Percentiles rank a stretch among this genome's conserved stretches.
Conservation (phyloP, 108 stramenopile genomes). For the Heterococcus sp. region DNA sequence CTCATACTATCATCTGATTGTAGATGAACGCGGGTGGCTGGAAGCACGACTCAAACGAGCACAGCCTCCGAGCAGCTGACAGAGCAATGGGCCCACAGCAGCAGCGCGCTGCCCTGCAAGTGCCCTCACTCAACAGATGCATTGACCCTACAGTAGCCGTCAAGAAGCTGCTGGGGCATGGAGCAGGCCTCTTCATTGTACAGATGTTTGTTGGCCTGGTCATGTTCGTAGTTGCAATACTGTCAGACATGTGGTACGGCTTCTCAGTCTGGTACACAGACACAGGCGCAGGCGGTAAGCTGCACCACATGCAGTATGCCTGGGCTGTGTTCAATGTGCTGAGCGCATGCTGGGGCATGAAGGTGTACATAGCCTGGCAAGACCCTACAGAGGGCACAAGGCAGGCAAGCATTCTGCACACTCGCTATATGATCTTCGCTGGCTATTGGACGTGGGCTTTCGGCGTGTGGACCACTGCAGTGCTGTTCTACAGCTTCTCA, state of each 20-base stretch:
- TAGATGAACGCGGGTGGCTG: too few relatives aligned
- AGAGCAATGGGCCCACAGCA: background rate
- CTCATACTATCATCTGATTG: too few relatives aligned
- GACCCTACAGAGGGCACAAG: constrained; percentile 6
- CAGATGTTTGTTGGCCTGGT: background rate
- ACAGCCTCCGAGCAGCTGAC: background rate
- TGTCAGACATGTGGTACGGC: constrained; percentile 24
- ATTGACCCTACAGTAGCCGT: background rate
- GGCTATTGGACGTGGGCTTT: constrained; percentile 43
- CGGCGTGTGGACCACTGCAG: constrained; percentile 35
- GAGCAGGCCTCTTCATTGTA: background rate
- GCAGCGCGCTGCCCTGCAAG: background rate
- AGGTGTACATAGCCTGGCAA: constrained; percentile 34
- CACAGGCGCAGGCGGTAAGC: constrained; percentile 31
- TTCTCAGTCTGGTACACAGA: constrained; percentile 38
- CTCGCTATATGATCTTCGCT: background rate
- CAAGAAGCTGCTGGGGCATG: background rate
- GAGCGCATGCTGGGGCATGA: constrained; percentile 27
- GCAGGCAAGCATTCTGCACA: background rate
- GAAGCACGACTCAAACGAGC: too few relatives aligned
- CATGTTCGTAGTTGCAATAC: background rate
- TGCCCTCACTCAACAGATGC: background rate
- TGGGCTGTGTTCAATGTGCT: constrained; percentile 38
- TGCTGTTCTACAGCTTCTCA: constrained; percentile 30
- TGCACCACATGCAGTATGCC: constrained; percentile 39